Evolutionary conservation across 75 land plant genomes (phyloP), one percentile per base, ranked within the genome.

Genomic region (Picea glauca): DNA sequence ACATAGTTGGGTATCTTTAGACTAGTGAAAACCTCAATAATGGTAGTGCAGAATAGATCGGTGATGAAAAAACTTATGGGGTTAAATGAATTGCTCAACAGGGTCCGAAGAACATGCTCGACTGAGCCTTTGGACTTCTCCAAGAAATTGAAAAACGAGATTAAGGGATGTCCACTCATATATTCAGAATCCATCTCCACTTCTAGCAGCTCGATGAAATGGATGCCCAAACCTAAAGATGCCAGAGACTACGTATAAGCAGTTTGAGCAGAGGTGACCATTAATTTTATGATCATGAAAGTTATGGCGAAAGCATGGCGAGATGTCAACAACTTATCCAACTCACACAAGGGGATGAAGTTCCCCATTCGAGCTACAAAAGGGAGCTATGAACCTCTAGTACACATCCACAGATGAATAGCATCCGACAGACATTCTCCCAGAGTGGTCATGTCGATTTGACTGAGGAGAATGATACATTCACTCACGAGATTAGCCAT

Each of bases 281-380:
- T 2, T 54, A 33, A 40, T n/a, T 43, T 8, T 7, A 54, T 3
- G 50, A 54, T 68, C 46, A 68, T 68, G 73, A 68, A 68, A 46
- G 95, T 89, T 76, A 89, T 74, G 1, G 73, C 14, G 77, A 90
- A 82, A 18, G 59, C 26, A 62, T 84, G 81, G 31, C 46, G 59
- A 61, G 2, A 32, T 80, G 88, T 80, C 58, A 93, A 84, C 4
- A 76, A 84, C 80, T 82, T 88, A 56, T 88, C 86, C 43, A 91
- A 78, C 75, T 93, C 89, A 14, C 79, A 32, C 33, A 93, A 56
- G 5, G 96, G 91, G 80, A 83, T 85, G 26, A 90, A 76, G 85
- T 91, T 93, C 9, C 93, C 91, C 79, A 83, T 83, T 31, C 91
- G 87, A 0, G 90, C 88, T 1, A 20, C 20, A 3, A 72, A 82